Evolutionary conservation across 306 rosid genomes (phyloP), one percentile per base, ranked within the genome.

Genomic region (Corylus avellana): DNA sequence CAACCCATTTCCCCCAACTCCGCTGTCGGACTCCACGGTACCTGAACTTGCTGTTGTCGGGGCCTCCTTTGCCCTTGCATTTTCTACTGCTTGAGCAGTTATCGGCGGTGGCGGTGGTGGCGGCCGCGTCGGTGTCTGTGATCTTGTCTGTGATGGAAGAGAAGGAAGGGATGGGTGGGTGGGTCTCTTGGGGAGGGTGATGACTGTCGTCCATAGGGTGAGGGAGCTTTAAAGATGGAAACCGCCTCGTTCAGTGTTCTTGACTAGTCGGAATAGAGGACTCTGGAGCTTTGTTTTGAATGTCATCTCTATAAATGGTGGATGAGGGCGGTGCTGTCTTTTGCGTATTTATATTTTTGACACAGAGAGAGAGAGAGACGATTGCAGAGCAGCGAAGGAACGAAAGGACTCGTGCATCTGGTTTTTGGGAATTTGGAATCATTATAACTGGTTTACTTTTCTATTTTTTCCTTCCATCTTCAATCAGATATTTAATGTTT

Each of bases 1-100:
- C 98, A 0, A 95, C 98, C 98, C 98, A 95, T 73, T 95, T 95
- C 0, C 98, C 98, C 98, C 98, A 95, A 82, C 98, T 94, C 10
- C 98, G 87, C 73, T 94, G 97, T 13, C 98, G 83, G 10, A 95
- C 98, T 0, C 98, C 98, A 1, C 98, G 98, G 84, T 86, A 95
- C 12, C 98, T 74, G 78, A 92, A 95, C 83, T 92, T 95, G 85
- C 86, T 91, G 84, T 95, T 95, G 81, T 95, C 98, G 0, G 98
- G 98, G 8, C 98, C 98, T 27, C 97, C 98, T 84, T 92, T 92
- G 47, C 97, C 97, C 53, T 88, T 90, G 42, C 82, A 78, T 27
- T 91, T 93, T 0, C 87, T 69, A 22, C 22, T 57, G 37, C 2
- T 75, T 8, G 9, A 44, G 70, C 2, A 48, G 48, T 18, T 18